Percentiles rank a stretch among this genome's conserved stretches.
Evolutionary conservation across 768 basidiomycete species (phyloP).

Genomic region (Podaxis sp.): DNA sequence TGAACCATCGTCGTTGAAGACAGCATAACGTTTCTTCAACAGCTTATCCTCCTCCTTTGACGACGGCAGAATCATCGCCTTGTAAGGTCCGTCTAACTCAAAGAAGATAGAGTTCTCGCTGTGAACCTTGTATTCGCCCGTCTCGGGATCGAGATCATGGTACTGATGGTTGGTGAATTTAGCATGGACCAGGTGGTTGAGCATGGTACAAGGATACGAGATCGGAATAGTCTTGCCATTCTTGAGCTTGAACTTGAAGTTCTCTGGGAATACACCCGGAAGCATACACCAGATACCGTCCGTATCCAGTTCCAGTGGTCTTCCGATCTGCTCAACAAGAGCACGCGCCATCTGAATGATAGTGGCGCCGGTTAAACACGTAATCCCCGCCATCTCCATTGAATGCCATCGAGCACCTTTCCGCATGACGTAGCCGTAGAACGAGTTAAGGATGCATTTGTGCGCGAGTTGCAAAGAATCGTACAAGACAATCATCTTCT

Average conservation of each 20-base stretch:
- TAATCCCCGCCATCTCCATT: constrained; percentile 99
- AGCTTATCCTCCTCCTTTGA: constrained; percentile 99
- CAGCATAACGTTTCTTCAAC: constrained; percentile 97
- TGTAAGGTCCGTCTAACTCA: constrained; percentile 97
- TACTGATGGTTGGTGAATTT: constrained; percentile 98
- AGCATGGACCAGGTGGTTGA: constrained; percentile 95
- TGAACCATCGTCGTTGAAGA: constrained; percentile 96
- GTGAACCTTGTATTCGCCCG: constrained; percentile 81
- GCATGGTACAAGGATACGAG: constrained; percentile 99
- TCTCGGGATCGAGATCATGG: constrained; percentile 84
- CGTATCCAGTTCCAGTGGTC: constrained; percentile 95
- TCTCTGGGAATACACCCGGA: constrained; percentile 95
- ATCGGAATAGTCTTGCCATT: constrained; percentile 86
- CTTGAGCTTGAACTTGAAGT: constrained; percentile 90
- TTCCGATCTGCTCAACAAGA: constrained; percentile 95
- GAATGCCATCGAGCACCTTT: constrained; percentile 99
- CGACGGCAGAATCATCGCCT: constrained; percentile 97
- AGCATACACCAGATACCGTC: constrained; percentile 99
- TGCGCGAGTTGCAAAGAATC: constrained; percentile 98
- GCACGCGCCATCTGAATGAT: constrained; percentile 99
- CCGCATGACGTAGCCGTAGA: constrained; percentile 99
- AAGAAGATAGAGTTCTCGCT: constrained; percentile 99
- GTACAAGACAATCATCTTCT: constrained; percentile 98
- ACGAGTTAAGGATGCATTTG: constrained; percentile 99
- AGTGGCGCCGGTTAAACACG: constrained; percentile 93